Evolutionary conservation across 2,329 filamentous ascomycete species (phyloP).

Genomic region (Geosmithia putterillii): DNA sequence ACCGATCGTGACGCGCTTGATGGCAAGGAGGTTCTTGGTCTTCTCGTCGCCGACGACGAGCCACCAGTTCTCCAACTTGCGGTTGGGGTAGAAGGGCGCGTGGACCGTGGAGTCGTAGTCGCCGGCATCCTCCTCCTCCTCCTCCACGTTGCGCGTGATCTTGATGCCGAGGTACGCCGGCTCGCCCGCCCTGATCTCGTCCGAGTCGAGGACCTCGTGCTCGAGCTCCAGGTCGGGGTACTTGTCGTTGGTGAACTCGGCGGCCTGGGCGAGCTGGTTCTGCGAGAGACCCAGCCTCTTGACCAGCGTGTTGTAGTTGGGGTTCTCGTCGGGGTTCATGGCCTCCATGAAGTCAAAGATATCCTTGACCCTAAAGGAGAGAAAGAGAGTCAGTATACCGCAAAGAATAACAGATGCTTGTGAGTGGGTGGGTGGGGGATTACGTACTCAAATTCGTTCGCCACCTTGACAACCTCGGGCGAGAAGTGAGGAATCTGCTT

Average conservation of each 20-base stretch:
- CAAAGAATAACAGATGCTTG: not conserved
- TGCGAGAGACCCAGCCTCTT: slow-evolving; percentile 69
- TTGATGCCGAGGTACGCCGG: slow-evolving; percentile 74
- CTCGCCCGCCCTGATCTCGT: slow-evolving; percentile 67
- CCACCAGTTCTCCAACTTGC: slow-evolving; percentile 99
- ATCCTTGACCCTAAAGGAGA: slow-evolving; percentile 59
- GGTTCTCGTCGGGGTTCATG: slow-evolving; percentile 92
- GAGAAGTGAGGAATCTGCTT: slow-evolving; percentile 97
- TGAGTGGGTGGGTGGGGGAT: not conserved
- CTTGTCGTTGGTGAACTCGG: slow-evolving; percentile 88
- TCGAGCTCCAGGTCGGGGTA: slow-evolving; percentile 92
- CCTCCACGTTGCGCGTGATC: slow-evolving; percentile 73
- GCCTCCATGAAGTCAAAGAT: slow-evolving; percentile 98
- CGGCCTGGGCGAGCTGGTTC: slow-evolving; percentile 75
- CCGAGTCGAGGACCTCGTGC: slow-evolving; percentile 72
- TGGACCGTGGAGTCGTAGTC: slow-evolving; percentile 77
- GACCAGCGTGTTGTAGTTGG: slow-evolving; percentile 66
- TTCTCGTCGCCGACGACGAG: slow-evolving; percentile 88
- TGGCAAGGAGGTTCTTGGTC: slow-evolving; percentile 75
- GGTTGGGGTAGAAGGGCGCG: slow-evolving; percentile 82
- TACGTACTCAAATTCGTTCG: slow-evolving; percentile 63
- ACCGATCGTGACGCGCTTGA: slow-evolving; percentile 87
- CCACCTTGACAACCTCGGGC: slow-evolving; percentile 69
- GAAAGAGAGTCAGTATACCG: slow-evolving; percentile 16
- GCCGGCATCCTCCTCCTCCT: slow-evolving; percentile 46